Evolutionary conservation across 257 asterid species (phyloP).

Genomic region (Phtheirospermum japonicum): DNA sequence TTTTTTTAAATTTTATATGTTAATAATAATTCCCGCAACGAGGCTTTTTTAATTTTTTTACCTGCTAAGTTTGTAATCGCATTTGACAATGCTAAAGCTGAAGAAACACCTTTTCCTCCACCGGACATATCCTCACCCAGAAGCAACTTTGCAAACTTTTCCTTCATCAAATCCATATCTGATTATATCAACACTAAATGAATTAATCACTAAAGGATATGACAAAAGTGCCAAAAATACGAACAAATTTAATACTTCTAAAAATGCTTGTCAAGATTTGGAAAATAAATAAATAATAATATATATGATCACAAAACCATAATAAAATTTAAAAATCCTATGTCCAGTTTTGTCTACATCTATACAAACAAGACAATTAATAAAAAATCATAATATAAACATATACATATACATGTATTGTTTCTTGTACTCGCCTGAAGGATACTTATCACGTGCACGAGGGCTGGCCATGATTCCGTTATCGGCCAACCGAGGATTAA

Average conservation of each 20-base stretch:
- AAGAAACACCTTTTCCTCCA: constrained; percentile 80
- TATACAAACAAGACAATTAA: background rate
- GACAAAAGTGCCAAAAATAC: background rate
- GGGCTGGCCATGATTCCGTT: constrained; percentile 5
- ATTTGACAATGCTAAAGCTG: constrained; percentile 71
- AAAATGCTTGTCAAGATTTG: too few relatives aligned
- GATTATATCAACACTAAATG: background rate
- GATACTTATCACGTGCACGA: constrained; percentile 14
- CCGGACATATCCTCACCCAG: constrained; percentile 82
- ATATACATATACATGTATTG: background rate
- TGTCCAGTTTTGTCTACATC: too few relatives aligned
- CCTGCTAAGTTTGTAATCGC: constrained; percentile 81
- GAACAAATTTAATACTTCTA: background rate
- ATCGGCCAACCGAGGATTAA: constrained; percentile 19
- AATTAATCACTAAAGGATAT: background rate
- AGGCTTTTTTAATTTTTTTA: background rate
- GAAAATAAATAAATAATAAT: too few relatives aligned
- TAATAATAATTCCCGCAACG: background rate
- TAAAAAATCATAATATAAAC: background rate
- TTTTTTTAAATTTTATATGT: background rate
- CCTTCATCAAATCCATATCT: constrained; percentile 78
- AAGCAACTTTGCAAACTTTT: constrained; percentile 65
- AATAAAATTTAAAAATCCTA: background rate
- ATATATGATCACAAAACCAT: too few relatives aligned
- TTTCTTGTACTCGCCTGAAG: constrained; percentile 30